Conservation (phyloP, 306 rosid species). For the Pyrus pyrifolia region DNA sequence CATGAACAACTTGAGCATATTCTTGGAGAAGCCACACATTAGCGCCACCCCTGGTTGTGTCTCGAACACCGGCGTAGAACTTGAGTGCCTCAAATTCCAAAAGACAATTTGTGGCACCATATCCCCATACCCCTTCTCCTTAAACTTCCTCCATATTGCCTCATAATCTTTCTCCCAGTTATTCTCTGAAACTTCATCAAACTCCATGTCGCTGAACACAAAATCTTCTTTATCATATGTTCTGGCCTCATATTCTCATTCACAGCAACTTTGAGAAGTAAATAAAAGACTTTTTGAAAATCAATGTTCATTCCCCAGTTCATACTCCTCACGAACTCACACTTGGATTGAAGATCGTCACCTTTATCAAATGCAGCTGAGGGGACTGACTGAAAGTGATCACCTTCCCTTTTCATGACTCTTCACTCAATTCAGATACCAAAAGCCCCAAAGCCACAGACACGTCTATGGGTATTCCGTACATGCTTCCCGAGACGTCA, state of each 20-base stretch:
- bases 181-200: not conserved
- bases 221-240: not conserved
- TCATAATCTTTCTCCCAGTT: not conserved
- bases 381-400: not conserved
- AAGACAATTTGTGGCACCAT: too few species aligned
- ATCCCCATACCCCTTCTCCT: not conserved
- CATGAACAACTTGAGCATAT: not conserved
- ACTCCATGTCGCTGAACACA: not conserved
- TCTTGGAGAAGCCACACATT: not conserved
- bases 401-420: not conserved
- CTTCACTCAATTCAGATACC: not conserved
- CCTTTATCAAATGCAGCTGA: not conserved
- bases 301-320: not conserved
- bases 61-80: not conserved
- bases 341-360: not conserved
- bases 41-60: not conserved
- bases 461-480: not conserved
- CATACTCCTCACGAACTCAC: not conserved
- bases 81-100: too few species aligned
- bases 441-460: not conserved
- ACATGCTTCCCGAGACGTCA: not conserved
- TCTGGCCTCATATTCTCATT: not conserved
- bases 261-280: not conserved
- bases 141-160: not conserved
- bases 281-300: too few species aligned